Conservation (phyloP, 495 filamentous ascomycete genomes). For the Penicillium parvum region DNA sequence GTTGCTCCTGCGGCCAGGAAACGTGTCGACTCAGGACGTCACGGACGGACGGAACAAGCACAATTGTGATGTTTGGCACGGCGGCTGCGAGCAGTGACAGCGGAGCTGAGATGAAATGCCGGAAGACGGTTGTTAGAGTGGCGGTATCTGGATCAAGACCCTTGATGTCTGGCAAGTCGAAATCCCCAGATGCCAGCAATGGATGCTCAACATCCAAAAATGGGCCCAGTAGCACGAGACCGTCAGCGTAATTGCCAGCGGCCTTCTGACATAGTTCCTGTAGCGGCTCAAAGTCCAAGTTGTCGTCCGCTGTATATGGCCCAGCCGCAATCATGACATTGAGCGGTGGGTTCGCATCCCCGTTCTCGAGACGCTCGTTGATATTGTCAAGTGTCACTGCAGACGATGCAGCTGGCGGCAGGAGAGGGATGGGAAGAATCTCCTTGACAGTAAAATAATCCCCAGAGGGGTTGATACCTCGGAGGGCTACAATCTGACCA, state of each 20-base stretch:
- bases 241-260: conserved; percentile 68
- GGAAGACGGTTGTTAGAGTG: conserved; percentile 79
- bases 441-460: conserved; percentile 77
- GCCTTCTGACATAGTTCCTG: conserved; percentile 75
- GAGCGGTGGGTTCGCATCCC: conserved; percentile 58
- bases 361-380: conserved; percentile 58
- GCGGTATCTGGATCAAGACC: conserved; percentile 66
- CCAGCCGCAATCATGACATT: conserved; percentile 75
- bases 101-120: conserved; percentile 64
- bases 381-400: conserved; percentile 55
- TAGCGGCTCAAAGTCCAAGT: conserved; percentile 82
- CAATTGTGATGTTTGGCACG: conserved; percentile 72
- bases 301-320: conserved; percentile 88
- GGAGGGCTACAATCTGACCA: conserved; percentile 85
- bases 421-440: conserved; percentile 65
- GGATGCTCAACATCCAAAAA: conserved; percentile 92
- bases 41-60: conserved; percentile 81
- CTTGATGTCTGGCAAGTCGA: conserved; percentile 77
- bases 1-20: conserved; percentile 83
- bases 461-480: conserved; percentile 82
- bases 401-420: conserved; percentile 63
- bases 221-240: conserved; percentile 77
- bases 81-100: conserved; percentile 59
- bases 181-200: conserved; percentile 80
- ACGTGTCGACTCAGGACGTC: conserved; percentile 79